A percentile compares a stretch with the other conserved stretches of the same genome.
Conservation (phyloP, 345 rosid species). For the Fremontodendron californicum region DNA sequence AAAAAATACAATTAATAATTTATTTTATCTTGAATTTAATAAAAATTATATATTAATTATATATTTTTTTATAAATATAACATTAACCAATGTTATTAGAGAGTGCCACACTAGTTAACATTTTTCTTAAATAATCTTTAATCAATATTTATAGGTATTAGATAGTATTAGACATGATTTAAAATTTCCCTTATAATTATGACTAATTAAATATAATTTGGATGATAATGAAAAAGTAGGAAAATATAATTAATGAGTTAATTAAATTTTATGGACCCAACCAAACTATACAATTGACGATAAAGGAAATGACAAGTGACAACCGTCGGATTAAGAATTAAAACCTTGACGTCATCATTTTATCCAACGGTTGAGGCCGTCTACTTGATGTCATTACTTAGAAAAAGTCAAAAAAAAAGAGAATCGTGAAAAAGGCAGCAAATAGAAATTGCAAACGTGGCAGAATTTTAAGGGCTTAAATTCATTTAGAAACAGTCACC, state of each 20-base stretch:
- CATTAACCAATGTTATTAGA: no score
- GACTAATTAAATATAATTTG: no score
- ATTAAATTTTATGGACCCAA: background rate
- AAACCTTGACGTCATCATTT: background rate
- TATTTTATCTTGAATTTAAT: no score
- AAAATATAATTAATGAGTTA: background rate
- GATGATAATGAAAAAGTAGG: background rate
- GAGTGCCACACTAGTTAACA: no score
- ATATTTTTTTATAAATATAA: no score
- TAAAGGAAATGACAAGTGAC: background rate
- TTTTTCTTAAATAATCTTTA: no score
- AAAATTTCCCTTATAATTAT: no score
- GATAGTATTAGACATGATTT: no score
- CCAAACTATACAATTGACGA: background rate
- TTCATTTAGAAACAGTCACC: no score
- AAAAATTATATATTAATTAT: no score
- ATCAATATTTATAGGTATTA: no score
- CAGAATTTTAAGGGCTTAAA: background rate
- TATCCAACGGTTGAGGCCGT: background rate
- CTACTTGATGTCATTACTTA: background rate
- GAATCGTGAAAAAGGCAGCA: background rate
- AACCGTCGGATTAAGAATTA: conserved; percentile 5
- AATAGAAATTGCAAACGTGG: background rate
- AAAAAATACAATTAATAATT: no score
- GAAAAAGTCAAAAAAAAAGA: background rate